phyloP scores from a whole-genome alignment of 2,329 filamentous ascomycete genomes.

The Phoma herbarum region DNA sequence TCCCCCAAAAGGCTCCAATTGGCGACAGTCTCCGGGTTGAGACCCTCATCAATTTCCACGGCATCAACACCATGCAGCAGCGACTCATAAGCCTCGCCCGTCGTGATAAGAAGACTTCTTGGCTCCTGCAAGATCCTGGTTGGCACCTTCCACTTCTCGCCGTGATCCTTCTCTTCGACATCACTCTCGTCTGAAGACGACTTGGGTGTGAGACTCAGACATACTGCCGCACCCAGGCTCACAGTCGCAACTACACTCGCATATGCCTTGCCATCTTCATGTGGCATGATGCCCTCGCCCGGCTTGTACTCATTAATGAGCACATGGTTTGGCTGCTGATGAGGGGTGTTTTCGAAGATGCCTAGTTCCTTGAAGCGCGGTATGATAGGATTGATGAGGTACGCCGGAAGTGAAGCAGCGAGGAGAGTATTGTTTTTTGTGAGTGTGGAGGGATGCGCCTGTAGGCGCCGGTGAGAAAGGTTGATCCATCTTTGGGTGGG shows the following conservation, averaged over 20 bases:
- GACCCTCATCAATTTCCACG: conserved; percentile 68
- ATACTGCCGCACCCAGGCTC: conserved; percentile 79
- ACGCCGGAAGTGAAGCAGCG: conserved; percentile 75
- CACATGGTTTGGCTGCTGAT: conserved; percentile 84
- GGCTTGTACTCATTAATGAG: conserved; percentile 91
- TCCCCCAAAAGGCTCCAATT: conserved; percentile 76
- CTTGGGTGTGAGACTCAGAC: conserved; percentile 74
- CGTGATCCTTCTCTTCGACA: neutral
- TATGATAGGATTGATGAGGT: conserved; percentile 76
- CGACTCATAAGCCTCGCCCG: conserved; percentile 71
- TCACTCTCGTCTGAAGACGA: neutral
- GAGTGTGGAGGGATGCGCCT: conserved; percentile 88
- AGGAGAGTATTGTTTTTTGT: conserved; percentile 76
- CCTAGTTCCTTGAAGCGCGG: conserved; percentile 60
- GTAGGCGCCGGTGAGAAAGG: conserved; percentile 86
- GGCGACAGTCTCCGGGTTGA: conserved; percentile 66
- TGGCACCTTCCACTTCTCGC: conserved; percentile 27
- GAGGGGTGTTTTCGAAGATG: conserved; percentile 72
- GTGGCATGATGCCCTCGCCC: conserved; percentile 94
- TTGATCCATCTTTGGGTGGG: conserved; percentile 76
- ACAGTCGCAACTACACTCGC: conserved; percentile 89
- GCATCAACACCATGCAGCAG: conserved; percentile 80
- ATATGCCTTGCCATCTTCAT: conserved; percentile 92
- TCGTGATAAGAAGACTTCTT: conserved; percentile 79
- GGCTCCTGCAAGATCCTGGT: conserved; percentile 80